Evolutionary conservation across 345 rosid genomes (phyloP).

Genomic region (Populus tremula): DNA sequence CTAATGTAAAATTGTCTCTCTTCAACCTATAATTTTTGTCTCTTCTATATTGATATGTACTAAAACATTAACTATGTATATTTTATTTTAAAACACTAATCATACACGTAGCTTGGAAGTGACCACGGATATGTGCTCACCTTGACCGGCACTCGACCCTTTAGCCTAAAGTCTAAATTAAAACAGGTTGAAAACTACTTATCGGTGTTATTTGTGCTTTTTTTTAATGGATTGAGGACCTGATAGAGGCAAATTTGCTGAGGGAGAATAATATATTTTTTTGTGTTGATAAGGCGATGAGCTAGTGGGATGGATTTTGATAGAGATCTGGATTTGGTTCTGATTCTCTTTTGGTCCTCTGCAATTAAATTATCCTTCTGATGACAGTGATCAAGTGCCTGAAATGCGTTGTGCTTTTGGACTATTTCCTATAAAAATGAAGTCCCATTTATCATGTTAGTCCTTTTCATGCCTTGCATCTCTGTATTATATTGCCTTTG

Average conservation of each 20-base stretch:
- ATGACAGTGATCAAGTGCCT: neutral
- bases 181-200: neutral
- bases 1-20: no score
- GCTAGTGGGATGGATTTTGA: neutral
- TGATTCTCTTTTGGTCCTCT: conserved; percentile 10
- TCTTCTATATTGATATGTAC: no score
- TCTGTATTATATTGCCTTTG: no score
- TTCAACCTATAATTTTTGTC: no score
- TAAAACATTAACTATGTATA: no score
- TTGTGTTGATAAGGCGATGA: neutral
- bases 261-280: neutral
- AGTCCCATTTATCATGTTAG: neutral
- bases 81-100: no score
- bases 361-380: conserved; percentile 6
- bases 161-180: no score
- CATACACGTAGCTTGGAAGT: neutral
- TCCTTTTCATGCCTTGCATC: neutral
- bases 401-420: neutral
- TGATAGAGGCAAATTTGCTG: neutral
- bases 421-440: neutral
- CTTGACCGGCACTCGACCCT: neutral
- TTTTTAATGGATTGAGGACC: neutral
- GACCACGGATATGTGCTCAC: neutral
- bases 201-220: neutral
- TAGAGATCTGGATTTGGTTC: conserved; percentile 15